Base-by-base conservation (phyloP, 345 rosid species). In the Turritis glabra region DNA sequence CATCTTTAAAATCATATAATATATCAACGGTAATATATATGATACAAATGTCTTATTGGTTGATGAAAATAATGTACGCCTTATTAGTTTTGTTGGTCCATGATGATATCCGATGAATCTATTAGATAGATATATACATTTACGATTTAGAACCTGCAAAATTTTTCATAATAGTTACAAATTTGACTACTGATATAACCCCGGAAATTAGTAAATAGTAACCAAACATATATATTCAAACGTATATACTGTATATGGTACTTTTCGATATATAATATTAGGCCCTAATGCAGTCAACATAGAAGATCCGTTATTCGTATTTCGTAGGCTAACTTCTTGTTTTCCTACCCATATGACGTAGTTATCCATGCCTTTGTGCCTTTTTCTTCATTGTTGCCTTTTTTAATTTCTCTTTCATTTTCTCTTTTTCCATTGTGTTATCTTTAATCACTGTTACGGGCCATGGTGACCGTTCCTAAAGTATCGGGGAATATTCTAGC, bases 401-500 rank as follows among this genome's bases (percentile, higher is more conserved):
- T 64, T n/a, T n/a, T n/a, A n/a, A n/a, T n/a, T n/a, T 54, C 55
- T 48, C 19, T 43, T 73, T 74, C 52, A 22, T 22, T 54, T 64
- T 43, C 46, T 47, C 18, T 30, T 73, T 65, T 19, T 3, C 10
- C 7, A 8, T 29, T 41, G 25, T 72, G 43, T 51, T 43, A 17
- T 19, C 64, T 64, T 63, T 27, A 63, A 19, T 43, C 11, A 74
- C 21, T 53, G 26, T 33, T 46, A 32, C 17, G 64, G 50, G 40
- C 46, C 35, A 74, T 17, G 22, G 43, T 52, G 76, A 52, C 62
- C 69, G 54, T 51, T 72, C 44, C 53, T 62, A 72, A 72, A 72
- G 69, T 61, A 37, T 25, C 29, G 53, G 44, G 62, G 70, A 38
- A 72, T 52, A 63, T 63, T 63, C 77, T 52, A 40, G 60, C 53